A percentile compares a stretch with the other conserved stretches of the same genome.
Evolutionary conservation across 2,329 filamentous ascomycete genomes (phyloP).

Genomic region (Mycosphaerella sp.): DNA sequence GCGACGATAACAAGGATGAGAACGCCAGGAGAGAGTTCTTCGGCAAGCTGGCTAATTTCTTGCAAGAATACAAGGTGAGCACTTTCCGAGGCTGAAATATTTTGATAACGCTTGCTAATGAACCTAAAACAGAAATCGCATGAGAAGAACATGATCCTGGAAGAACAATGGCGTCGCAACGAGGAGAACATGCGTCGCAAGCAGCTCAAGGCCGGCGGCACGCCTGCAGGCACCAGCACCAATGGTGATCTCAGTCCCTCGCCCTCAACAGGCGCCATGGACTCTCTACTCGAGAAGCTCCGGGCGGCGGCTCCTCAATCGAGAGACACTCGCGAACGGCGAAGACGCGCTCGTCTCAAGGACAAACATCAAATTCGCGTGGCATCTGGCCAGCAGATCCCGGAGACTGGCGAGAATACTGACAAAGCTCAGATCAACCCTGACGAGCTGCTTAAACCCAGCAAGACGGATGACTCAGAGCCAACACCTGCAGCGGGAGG

Average conservation of each 20-base stretch:
- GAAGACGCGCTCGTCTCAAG: slow-evolving; percentile 80
- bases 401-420: slow-evolving; percentile 48
- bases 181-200: slow-evolving; percentile 92
- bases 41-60: slow-evolving; percentile 81
- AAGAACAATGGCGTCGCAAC: slow-evolving; percentile 77
- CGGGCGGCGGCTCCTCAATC: slow-evolving; percentile 87
- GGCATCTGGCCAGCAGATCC: slow-evolving; percentile 83
- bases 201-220: slow-evolving; percentile 52
- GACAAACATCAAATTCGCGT: slow-evolving; percentile 85
- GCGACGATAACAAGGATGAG: slow-evolving; percentile 86
- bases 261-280: slow-evolving; percentile 82
- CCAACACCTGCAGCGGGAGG: slow-evolving; percentile 29
- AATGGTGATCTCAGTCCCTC: slow-evolving; percentile 42
- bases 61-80: slow-evolving; percentile 79
- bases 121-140: slow-evolving; percentile 60
- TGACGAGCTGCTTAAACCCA: slow-evolving; percentile 28
- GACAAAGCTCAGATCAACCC: slow-evolving; percentile 20
- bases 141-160: slow-evolving; percentile 80
- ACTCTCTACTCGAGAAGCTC: slow-evolving; percentile 88
- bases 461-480: slow-evolving; percentile 22
- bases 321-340: slow-evolving; percentile 79
- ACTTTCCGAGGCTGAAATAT: neutral
- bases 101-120: slow-evolving; percentile 8
- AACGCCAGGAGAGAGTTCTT: slow-evolving; percentile 95
- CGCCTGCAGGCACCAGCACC: slow-evolving; percentile 31